A percentile compares a stretch with the other conserved stretches of the same genome.
phyloP scores from a whole-genome alignment of 768 basidiomycete species.

The Pisolithus sp. region DNA sequence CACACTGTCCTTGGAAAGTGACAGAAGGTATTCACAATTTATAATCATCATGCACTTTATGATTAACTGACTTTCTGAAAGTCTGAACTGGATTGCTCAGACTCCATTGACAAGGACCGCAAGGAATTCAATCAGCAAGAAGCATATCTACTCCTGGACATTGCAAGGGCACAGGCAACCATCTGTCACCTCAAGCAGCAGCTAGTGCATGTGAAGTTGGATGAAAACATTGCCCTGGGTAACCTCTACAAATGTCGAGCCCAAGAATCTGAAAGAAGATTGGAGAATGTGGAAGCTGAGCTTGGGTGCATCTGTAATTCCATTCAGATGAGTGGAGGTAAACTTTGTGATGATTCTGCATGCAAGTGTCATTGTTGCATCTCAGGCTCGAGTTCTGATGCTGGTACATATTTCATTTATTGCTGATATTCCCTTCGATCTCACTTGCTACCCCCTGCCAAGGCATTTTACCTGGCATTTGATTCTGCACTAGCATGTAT shows the following conservation, averaged over 20 bases:
- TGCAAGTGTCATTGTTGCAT: not conserved
- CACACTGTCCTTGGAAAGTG: too few species aligned
- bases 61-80: too few species aligned
- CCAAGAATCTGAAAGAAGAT: not conserved
- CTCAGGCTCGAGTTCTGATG: too few species aligned
- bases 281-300: not conserved
- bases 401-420: too few species aligned
- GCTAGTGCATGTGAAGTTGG: not conserved
- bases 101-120: conserved; percentile 20
- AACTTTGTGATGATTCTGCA: not conserved
- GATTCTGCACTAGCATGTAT: too few species aligned
- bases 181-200: not conserved
- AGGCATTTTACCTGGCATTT: too few species aligned
- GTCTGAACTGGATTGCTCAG: too few species aligned
- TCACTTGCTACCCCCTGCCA: too few species aligned
- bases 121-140: not conserved
- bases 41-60: too few species aligned
- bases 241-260: not conserved
- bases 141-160: not conserved
- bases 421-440: too few species aligned
- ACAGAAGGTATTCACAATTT: too few species aligned
- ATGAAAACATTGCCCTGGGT: too few species aligned
- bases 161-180: not conserved
- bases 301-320: not conserved
- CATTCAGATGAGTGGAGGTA: not conserved